Conservation (phyloP, 179 eudicot genomes). For the Spergularia azorica region DNA sequence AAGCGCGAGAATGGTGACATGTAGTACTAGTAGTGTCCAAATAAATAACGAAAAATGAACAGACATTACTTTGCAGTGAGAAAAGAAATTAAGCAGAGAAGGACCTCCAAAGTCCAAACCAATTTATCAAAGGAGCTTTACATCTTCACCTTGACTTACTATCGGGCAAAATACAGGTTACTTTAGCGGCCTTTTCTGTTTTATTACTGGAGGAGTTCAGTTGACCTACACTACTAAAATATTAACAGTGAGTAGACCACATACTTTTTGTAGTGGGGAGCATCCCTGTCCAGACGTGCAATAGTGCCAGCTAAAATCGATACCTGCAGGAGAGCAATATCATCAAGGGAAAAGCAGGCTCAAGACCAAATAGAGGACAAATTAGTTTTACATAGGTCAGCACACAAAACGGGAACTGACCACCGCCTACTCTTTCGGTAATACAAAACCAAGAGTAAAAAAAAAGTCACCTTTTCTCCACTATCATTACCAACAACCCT, state of each 20-base stretch:
- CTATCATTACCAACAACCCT: conserved; percentile 99
- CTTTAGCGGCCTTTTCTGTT: too few relatives aligned
- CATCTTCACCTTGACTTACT: conserved; percentile 1
- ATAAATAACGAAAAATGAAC: neutral
- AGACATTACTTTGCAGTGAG: too few relatives aligned
- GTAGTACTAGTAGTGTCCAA: neutral
- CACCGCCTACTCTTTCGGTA: neutral
- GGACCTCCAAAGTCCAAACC: neutral
- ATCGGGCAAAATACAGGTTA: neutral
- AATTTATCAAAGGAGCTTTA: neutral
- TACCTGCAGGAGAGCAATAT: conserved; percentile 52
- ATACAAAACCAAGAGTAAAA: neutral
- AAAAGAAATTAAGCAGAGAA: neutral
- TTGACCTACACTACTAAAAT: neutral
- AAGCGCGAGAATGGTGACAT: neutral
- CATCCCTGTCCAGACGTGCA: conserved; percentile 99
- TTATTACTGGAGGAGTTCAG: neutral
- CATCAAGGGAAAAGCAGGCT: conserved; percentile 3
- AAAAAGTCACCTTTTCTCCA: conserved; percentile 84
- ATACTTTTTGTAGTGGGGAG: conserved; percentile 96
- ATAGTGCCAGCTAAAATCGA: conserved; percentile 98
- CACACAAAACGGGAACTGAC: neutral
- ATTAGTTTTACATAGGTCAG: conserved; percentile 1
- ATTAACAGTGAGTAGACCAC: conserved; percentile 22
- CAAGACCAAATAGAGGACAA: conserved; percentile 6